A percentile compares a stretch with the other conserved stretches of the same genome.
These are phyloP conservation scores for Cordia subcordata DNA, from an alignment of 257 asterid species.

Conservation along the genomic window DNA sequence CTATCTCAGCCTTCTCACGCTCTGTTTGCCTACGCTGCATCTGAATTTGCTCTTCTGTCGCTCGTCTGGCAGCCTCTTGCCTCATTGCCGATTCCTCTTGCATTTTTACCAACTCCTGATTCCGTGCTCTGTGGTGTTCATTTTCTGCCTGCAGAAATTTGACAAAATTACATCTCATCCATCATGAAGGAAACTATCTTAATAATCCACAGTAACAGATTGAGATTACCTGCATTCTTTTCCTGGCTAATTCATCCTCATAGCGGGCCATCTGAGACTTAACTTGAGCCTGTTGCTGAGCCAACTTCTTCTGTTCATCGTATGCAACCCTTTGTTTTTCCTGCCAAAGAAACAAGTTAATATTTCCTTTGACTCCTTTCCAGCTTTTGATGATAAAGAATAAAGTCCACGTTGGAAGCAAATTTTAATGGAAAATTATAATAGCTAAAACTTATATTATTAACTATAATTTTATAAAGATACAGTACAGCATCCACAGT, in stretches of 20 bases:
- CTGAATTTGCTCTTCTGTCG: conserved; percentile 95
- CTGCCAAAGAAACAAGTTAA: conserved; percentile 38
- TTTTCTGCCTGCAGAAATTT: conserved; percentile 64
- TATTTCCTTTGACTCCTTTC: conserved; percentile 6
- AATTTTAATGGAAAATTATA: not conserved
- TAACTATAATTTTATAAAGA: not conserved
- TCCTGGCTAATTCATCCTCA: conserved; percentile 89
- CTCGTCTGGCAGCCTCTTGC: conserved; percentile 91
- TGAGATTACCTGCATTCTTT: conserved; percentile 80
- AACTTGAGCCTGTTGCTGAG: conserved; percentile 82
- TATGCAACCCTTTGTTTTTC: conserved; percentile 70
- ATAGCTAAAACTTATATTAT: not conserved
- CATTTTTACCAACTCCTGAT: conserved; percentile 89
- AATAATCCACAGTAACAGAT: conserved; percentile 5
- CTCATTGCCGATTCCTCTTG: conserved; percentile 94
- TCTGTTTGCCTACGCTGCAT: conserved; percentile 90
- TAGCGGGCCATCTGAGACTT: conserved; percentile 83
- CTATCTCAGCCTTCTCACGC: conserved; percentile 77
- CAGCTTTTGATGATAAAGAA: not conserved
- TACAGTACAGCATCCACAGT: not conserved
- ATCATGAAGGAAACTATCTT: not conserved
- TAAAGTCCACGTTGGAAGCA: not conserved
- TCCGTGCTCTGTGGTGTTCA: conserved; percentile 81
- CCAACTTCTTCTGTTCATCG: conserved; percentile 80
- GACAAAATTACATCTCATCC: conserved; percentile 4